Percentiles rank a stretch among this genome's conserved stretches.
These are phyloP conservation scores for Podospora didyma DNA, from an alignment of 495 filamentous ascomycete genomes.

Conservation along the genomic window DNA sequence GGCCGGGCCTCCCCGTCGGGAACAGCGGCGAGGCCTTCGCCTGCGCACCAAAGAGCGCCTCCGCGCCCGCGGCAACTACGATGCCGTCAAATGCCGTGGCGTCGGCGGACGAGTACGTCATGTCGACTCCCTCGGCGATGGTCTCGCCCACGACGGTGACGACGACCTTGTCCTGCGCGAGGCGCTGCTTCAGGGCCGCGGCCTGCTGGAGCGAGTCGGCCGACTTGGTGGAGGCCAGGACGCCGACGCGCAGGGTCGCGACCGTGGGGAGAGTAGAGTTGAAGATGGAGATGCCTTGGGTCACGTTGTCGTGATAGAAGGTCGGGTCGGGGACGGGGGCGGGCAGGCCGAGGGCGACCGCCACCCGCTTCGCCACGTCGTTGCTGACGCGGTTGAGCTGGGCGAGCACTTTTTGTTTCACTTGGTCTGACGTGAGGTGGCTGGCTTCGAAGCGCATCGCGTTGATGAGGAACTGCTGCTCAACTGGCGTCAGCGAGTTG, in stretches of 20 bases:
- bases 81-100: constrained; percentile 71
- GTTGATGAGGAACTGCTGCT: constrained; percentile 76
- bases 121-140: constrained; percentile 53
- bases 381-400: constrained; percentile 72
- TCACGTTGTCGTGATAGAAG: constrained; percentile 70
- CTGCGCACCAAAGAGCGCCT: constrained; percentile 44
- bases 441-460: constrained; percentile 72
- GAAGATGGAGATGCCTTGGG: constrained; percentile 59
- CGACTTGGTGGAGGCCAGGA: constrained; percentile 49
- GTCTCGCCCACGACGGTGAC: constrained; percentile 61
- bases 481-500: constrained; percentile 66
- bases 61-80: constrained; percentile 55
- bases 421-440: constrained; percentile 51
- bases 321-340: constrained; percentile 56
- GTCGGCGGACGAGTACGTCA: constrained; percentile 68
- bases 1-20: constrained; percentile 57
- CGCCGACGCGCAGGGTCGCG: constrained; percentile 62
- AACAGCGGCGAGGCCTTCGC: constrained; percentile 48
- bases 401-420: constrained; percentile 59
- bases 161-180: constrained; percentile 48
- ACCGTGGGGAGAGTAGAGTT: constrained; percentile 53
- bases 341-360: constrained; percentile 54
- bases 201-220: constrained; percentile 44
- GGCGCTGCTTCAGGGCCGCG: constrained; percentile 37
- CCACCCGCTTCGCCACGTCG: constrained; percentile 65